phyloP scores from a whole-genome alignment of 305 asterid genomes.

The Fraxinus velutina region DNA sequence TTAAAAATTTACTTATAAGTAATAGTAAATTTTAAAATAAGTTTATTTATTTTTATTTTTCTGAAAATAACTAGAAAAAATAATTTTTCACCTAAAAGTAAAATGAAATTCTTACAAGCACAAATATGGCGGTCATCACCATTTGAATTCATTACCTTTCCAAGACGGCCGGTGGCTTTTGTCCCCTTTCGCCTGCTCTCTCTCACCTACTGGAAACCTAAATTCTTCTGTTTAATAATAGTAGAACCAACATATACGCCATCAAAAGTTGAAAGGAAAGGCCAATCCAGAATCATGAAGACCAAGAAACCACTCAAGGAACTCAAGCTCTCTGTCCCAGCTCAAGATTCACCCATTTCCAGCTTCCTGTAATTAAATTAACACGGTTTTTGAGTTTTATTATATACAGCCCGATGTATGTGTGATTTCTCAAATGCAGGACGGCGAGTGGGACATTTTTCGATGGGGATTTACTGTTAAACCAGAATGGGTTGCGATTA shows the following conservation, averaged over 20 bases:
- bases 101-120: no score
- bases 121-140: constrained; percentile 32
- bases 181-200: neutral
- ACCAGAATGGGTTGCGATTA: constrained; percentile 75
- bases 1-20: no score
- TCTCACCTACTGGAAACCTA: constrained; percentile 22
- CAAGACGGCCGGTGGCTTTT: constrained; percentile 1
- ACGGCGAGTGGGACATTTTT: constrained; percentile 96
- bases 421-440: constrained; percentile 37
- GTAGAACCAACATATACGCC: neutral
- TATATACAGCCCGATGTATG: constrained; percentile 1
- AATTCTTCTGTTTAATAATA: neutral
- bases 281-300: constrained; percentile 48
- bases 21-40: no score
- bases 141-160: constrained; percentile 24
- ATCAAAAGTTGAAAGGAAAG: neutral
- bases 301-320: constrained; percentile 76
- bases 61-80: no score
- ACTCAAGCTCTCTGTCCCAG: constrained; percentile 85
- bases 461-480: constrained; percentile 80
- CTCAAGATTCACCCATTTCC: constrained; percentile 78
- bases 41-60: no score
- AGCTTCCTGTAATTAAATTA: constrained; percentile 51
- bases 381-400: neutral
- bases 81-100: no score